Conservation (phyloP, 169 alveolate genomes). For the Cryptosporidium meleagridis region DNA sequence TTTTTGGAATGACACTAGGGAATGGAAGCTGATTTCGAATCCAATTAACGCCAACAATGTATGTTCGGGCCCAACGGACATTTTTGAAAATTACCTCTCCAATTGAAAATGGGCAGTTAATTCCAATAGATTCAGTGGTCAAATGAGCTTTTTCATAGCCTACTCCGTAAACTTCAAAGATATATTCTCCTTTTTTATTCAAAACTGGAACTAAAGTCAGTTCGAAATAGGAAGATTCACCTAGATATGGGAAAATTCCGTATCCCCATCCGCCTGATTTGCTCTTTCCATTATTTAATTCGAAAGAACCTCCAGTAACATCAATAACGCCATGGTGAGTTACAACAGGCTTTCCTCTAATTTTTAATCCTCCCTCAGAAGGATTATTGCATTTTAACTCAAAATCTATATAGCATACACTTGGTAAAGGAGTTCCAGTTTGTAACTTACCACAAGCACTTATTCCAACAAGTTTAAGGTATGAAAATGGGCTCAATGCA, state of each 20-base stretch:
- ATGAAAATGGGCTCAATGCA: conserved; percentile 63
- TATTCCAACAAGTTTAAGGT: conserved; percentile 31
- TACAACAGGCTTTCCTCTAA: conserved; percentile 60
- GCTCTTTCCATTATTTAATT: conserved; percentile 18
- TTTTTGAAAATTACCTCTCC: conserved; percentile 46
- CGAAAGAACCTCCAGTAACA: conserved; percentile 66
- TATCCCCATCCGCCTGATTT: conserved; percentile 64
- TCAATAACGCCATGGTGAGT: conserved; percentile 60
- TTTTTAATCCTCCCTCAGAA: conserved; percentile 35
- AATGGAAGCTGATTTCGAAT: conserved; percentile 63
- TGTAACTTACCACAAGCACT: conserved; percentile 65
- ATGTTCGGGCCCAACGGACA: conserved; percentile 58
- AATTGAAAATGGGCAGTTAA: conserved; percentile 55
- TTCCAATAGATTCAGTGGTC: conserved; percentile 52
- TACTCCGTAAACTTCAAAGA: conserved; percentile 42
- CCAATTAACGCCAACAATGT: conserved; percentile 49
- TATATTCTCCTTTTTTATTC: conserved; percentile 29
- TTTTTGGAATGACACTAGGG: conserved; percentile 2
- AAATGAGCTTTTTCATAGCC: conserved; percentile 64
- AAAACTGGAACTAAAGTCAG: conserved; percentile 59
- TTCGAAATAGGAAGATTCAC: conserved; percentile 68
- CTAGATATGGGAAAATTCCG: conserved; percentile 67
- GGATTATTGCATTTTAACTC: conserved; percentile 57
- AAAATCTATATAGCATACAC: conserved; percentile 31
- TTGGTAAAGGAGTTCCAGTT: conserved; percentile 42